phyloP scores from a whole-genome alignment of 2,329 filamentous ascomycete genomes.

The Gliomastix tumulicola region DNA sequence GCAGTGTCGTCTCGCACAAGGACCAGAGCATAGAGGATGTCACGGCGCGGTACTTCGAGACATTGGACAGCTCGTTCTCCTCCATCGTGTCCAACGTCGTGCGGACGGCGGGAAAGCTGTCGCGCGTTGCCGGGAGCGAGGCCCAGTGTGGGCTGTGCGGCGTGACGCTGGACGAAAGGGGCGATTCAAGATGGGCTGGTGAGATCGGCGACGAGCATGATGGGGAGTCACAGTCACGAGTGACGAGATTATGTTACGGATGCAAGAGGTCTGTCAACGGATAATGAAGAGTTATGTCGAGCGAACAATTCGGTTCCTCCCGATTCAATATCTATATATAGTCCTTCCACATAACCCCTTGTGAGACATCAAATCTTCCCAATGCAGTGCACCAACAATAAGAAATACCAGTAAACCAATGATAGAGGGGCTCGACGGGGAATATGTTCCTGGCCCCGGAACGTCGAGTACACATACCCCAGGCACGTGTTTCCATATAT shows the following conservation, averaged over 20 bases:
- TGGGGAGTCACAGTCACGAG: conserved; percentile 10
- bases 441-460: too few relatives aligned
- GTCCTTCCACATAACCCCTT: too few relatives aligned
- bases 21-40: conserved; percentile 86
- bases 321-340: conserved; percentile 5
- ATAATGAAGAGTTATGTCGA: conserved; percentile 20
- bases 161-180: conserved; percentile 55
- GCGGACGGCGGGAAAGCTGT: conserved; percentile 78
- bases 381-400: too few relatives aligned
- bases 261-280: conserved; percentile 59
- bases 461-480: too few relatives aligned
- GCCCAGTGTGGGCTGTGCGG: conserved; percentile 60
- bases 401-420: too few relatives aligned
- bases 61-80: conserved; percentile 77
- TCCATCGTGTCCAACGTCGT: conserved; percentile 95
- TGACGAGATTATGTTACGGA: conserved; percentile 58
- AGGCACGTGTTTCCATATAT: too few relatives aligned
- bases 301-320: neutral
- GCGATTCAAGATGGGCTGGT: conserved; percentile 56
- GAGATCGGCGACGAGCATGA: conserved; percentile 42
- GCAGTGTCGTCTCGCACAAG: conserved; percentile 53
- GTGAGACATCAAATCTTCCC: too few relatives aligned
- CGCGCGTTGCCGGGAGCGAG: conserved; percentile 30
- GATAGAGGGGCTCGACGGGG: too few relatives aligned
- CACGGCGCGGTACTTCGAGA: conserved; percentile 78